Evolutionary conservation across 805 yeast genomes (phyloP).

Genomic region (Candida golubevii): DNA sequence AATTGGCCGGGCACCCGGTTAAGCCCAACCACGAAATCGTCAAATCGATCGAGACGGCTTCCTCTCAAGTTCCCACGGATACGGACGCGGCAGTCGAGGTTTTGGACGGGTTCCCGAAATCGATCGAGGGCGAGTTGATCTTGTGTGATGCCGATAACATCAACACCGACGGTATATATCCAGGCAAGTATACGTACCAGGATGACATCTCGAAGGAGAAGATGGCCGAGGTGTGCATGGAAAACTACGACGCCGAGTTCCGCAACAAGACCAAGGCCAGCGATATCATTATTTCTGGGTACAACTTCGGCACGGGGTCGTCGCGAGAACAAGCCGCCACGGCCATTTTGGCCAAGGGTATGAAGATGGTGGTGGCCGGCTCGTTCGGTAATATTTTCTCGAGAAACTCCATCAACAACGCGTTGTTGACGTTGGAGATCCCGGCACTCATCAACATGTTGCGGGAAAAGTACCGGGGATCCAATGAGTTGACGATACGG

Average conservation of each 20-base stretch:
- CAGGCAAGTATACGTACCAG: slow-evolving; percentile 98
- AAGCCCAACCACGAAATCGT: slow-evolving; percentile 48
- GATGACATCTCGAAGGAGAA: slow-evolving; percentile 92
- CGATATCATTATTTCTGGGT: slow-evolving; percentile 89
- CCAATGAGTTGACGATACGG: slow-evolving; percentile 79
- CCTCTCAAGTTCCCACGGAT: slow-evolving; percentile 24
- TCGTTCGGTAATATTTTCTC: slow-evolving; percentile 96
- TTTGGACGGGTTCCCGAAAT: slow-evolving; percentile 85
- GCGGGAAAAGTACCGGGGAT: slow-evolving; percentile 58
- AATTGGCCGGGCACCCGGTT: slow-evolving; percentile 55
- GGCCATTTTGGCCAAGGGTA: slow-evolving; percentile 91
- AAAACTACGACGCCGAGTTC: slow-evolving; percentile 92
- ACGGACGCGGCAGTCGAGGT: slow-evolving; percentile 56
- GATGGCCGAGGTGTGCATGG: slow-evolving; percentile 99
- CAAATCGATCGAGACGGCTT: slow-evolving; percentile 31
- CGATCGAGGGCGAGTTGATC: slow-evolving; percentile 85
- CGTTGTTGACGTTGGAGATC: slow-evolving; percentile 86
- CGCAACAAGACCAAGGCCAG: slow-evolving; percentile 75
- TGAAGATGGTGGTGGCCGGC: slow-evolving; percentile 90
- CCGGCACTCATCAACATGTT: slow-evolving; percentile 79
- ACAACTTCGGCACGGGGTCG: slow-evolving; percentile 96
- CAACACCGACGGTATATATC: slow-evolving; percentile 98
- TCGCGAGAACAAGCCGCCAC: slow-evolving; percentile 99
- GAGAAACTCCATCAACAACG: slow-evolving; percentile 95
- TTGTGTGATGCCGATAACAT: slow-evolving; percentile 95